Evolutionary conservation across 176 grass and related monocot genomes (phyloP).

Genomic region (Rhipidocladum racemiflorum): DNA sequence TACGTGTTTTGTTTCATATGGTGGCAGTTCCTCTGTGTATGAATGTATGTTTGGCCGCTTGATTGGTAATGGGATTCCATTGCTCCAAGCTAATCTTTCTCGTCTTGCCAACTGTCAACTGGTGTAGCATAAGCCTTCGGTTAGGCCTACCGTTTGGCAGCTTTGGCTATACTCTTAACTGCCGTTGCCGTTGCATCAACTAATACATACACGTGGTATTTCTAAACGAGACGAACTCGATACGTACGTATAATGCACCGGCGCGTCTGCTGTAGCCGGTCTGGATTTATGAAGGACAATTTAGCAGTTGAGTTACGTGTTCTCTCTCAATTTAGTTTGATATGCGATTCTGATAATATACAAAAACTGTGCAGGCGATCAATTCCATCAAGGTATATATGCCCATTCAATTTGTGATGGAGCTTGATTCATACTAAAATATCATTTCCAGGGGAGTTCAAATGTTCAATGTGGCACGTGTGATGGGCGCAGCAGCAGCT

Average conservation of each 20-base stretch:
- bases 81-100: not conserved
- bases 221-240: not conserved
- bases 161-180: not conserved
- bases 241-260: not conserved
- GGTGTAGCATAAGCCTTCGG: slow-evolving; percentile 1
- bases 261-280: not conserved
- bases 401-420: not conserved
- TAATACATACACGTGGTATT: not conserved
- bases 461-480: not conserved
- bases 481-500: not conserved
- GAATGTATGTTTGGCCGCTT: not conserved
- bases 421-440: not conserved
- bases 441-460: not conserved
- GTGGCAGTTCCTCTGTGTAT: not conserved
- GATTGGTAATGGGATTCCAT: not conserved
- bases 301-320: slow-evolving; percentile 10
- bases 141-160: slow-evolving; percentile 37
- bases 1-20: slow-evolving; percentile 8
- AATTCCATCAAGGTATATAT: not conserved
- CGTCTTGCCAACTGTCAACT: not conserved
- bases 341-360: not conserved
- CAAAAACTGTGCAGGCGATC: not conserved
- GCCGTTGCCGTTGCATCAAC: not conserved
- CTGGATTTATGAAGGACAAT: slow-evolving; percentile 6
- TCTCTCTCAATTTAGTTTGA: not conserved